Evolutionary conservation across 2,329 filamentous ascomycete genomes (phyloP), one percentile per base, ranked within the genome.

Genomic region (Fusarium camptoceras): DNA sequence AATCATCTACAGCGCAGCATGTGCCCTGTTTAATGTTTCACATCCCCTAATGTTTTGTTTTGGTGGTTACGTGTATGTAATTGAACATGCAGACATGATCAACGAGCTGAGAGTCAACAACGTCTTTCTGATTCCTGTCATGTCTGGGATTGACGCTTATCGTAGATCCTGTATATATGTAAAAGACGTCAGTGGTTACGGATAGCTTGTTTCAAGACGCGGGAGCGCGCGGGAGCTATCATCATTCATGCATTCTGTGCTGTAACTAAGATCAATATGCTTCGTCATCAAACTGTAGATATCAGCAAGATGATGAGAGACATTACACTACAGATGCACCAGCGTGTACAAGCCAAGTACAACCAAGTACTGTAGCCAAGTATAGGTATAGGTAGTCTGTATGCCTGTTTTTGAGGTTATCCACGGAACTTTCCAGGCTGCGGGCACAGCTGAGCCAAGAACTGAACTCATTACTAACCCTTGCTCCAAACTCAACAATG

Each of bases 201-300:
- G 63, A 42, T 59, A 58, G 25, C 54, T 55, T 55, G 67, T 70
- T 70, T 70, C 67, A 71, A 70, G 44, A 56, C 57, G 42, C 49
- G 66, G 49, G 20, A 64, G 50, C 49, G 65, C 28, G 59, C 49
- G 34, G 49, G 34, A 51, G 49, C 16, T 11, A 41, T 39, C 30
- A 34, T 34, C 22, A 51, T 59, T 47, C 27, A 55, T 61, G 43
- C 37, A 66, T 24, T 49, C 14, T 31, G 30, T 31, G 16, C 14
- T 34, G 34, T 34, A 18, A 24, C 37, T 31, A 20, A 50, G 16
- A 24, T 14, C 16, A 28, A 51, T n/a, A 34, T 34, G 43, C 47
- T 62, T 67, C 63, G 56, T 67, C 64, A 67, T 58, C 41, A 51
- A 55, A 63, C 39, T 57, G 6, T 43, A 53, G 27, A 43, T 39